These are phyloP conservation scores for Sarocladium kiliense DNA, from an alignment of 2,329 filamentous ascomycete species.

Conservation along the genomic window DNA sequence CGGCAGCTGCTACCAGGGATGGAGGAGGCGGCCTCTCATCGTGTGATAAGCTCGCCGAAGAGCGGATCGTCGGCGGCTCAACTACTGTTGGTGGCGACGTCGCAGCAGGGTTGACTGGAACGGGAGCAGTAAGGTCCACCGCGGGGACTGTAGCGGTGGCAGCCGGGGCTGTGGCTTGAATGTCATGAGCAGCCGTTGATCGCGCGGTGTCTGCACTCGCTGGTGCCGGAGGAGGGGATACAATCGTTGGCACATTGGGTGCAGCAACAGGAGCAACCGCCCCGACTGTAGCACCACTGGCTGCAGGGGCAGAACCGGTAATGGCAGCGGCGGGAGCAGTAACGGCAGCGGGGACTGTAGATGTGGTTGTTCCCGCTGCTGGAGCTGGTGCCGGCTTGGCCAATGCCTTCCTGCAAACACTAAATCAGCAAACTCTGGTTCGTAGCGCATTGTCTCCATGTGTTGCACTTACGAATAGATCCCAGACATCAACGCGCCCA, in stretches of 20 bases:
- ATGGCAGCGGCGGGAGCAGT: background rate
- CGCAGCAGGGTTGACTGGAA: background rate
- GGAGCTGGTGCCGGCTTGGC: slow-evolving; percentile 18
- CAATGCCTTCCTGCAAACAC: slow-evolving; percentile 18
- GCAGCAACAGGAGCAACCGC: background rate
- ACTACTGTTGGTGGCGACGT: background rate
- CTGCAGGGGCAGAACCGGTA: background rate
- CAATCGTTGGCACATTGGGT: background rate
- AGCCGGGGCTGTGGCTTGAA: background rate
- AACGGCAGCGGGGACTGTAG: slow-evolving; percentile 6
- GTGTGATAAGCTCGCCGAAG: background rate
- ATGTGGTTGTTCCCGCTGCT: background rate
- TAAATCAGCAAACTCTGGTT: background rate
- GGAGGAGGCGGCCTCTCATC: background rate
- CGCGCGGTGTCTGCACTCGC: background rate
- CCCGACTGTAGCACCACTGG: background rate
- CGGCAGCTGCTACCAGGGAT: background rate
- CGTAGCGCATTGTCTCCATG: too few species aligned
- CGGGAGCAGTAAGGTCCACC: background rate
- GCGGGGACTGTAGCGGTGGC: background rate
- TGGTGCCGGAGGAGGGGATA: background rate
- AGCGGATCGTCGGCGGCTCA: background rate
- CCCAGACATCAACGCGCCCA: slow-evolving; percentile 26
- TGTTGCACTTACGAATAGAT: slow-evolving; percentile 24
- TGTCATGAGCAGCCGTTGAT: background rate